phyloP scores from a whole-genome alignment of 768 basidiomycete species.

The Leccinum longicurvipes region DNA sequence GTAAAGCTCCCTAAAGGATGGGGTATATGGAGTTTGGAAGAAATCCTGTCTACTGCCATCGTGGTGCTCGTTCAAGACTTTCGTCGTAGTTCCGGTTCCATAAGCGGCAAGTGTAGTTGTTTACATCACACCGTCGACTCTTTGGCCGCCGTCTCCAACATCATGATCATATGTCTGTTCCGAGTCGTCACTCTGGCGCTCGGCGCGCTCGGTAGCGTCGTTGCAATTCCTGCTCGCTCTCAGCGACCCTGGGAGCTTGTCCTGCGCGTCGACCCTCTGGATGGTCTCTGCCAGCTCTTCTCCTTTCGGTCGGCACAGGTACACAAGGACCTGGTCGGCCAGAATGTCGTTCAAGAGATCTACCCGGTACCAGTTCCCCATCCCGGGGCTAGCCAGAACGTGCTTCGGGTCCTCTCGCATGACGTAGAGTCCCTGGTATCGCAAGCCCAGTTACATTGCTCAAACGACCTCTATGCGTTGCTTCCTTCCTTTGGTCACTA shows the following conservation, averaged over 20 bases:
- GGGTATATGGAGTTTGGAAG: constrained; percentile 53
- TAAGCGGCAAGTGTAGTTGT: constrained; percentile 29
- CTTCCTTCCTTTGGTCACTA: not conserved
- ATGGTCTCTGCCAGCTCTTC: constrained; percentile 16
- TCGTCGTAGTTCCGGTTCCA: constrained; percentile 7
- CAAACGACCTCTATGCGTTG: constrained; percentile 17
- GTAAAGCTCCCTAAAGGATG: constrained; percentile 44
- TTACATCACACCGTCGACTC: not conserved
- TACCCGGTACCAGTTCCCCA: constrained; percentile 10
- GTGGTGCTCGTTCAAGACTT: constrained; percentile 11
- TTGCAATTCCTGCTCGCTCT: constrained; percentile 56
- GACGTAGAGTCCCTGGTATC: constrained; percentile 14
- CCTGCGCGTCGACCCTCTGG: constrained; percentile 15
- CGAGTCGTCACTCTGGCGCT: constrained; percentile 2
- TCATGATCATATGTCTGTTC: constrained; percentile 15
- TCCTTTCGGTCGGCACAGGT: constrained; percentile 19
- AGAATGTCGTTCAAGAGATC: constrained; percentile 8
- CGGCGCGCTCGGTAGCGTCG: not conserved
- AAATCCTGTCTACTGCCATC: constrained; percentile 26
- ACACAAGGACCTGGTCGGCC: constrained; percentile 17
- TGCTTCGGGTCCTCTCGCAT: constrained; percentile 21
- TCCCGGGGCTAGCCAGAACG: constrained; percentile 1
- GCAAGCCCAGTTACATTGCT: constrained; percentile 21
- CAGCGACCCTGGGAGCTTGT: constrained; percentile 55
- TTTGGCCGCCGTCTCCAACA: not conserved